Evolutionary conservation across 2,329 filamentous ascomycete genomes (phyloP).

Genomic region (Exophiala xenobiotica): DNA sequence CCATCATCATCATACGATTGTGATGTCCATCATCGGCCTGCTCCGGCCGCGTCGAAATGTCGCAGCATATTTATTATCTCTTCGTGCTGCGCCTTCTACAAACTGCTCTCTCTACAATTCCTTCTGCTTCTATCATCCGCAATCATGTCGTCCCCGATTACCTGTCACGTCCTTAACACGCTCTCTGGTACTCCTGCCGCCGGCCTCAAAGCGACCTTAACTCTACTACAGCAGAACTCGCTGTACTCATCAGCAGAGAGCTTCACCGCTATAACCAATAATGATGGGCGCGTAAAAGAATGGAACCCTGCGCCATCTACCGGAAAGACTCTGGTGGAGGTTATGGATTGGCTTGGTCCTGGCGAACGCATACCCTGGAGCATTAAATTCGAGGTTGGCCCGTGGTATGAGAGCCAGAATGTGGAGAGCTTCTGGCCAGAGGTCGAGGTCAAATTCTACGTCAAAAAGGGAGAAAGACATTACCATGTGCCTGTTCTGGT

Average conservation of each 20-base stretch:
- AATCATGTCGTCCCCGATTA: constrained; percentile 41
- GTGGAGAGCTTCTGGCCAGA: constrained; percentile 52
- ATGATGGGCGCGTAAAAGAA: constrained; percentile 47
- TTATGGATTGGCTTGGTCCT: constrained; percentile 28
- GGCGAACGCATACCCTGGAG: constrained; percentile 46
- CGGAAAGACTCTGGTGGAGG: constrained; percentile 25
- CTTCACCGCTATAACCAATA: constrained; percentile 44
- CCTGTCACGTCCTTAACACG: constrained; percentile 52
- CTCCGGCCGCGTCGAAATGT: no score
- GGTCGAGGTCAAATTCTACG: constrained; percentile 52
- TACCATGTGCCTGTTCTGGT: constrained; percentile 53
- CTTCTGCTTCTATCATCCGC: not conserved
- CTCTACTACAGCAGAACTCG: constrained; percentile 55
- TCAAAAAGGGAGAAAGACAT: constrained; percentile 48
- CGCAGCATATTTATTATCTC: constrained; percentile 9
- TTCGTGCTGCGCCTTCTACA: not conserved
- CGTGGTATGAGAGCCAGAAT: constrained; percentile 49
- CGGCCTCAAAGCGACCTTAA: constrained; percentile 50
- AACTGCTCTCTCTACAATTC: not conserved
- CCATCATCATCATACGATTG: no score
- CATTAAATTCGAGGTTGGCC: constrained; percentile 46
- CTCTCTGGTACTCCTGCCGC: constrained; percentile 46
- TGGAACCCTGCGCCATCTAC: constrained; percentile 41
- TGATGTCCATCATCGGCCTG: no score
- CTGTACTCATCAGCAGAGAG: constrained; percentile 23